Evolutionary conservation across 2,329 filamentous ascomycete species (phyloP).

Genomic region (Cercospora zeina): DNA sequence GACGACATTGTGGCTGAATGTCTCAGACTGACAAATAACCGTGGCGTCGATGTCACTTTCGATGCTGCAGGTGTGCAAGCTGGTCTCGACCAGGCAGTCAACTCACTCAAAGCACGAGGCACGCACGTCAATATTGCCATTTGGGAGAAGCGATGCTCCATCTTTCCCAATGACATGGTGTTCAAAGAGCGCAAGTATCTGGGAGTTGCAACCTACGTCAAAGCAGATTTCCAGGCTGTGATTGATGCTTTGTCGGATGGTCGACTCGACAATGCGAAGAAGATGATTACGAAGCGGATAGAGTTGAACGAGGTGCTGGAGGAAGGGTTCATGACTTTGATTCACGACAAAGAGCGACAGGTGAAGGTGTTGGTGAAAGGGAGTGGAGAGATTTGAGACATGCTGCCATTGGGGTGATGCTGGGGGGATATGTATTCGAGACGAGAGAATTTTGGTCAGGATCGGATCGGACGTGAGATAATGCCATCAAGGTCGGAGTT

Average conservation of each 20-base stretch:
- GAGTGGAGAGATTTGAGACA: constrained; percentile 28
- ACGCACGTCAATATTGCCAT: constrained; percentile 59
- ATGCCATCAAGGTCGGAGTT: constrained; percentile 11
- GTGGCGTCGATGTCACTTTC: constrained; percentile 54
- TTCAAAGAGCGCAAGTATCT: constrained; percentile 57
- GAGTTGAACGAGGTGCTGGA: constrained; percentile 50
- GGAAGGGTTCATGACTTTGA: constrained; percentile 50
- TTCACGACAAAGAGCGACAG: constrained; percentile 53
- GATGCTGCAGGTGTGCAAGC: constrained; percentile 57
- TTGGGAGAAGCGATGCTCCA: constrained; percentile 55
- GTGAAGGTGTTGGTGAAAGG: constrained; percentile 50
- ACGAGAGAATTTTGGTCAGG: neutral
- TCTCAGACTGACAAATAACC: constrained; percentile 47
- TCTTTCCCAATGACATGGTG: constrained; percentile 54
- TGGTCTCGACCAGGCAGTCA: constrained; percentile 52
- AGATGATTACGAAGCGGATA: constrained; percentile 54
- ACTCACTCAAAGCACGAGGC: constrained; percentile 52
- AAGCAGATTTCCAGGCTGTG: constrained; percentile 54
- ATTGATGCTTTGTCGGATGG: constrained; percentile 51
- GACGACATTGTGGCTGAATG: constrained; percentile 51
- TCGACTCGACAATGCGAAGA: constrained; percentile 43
- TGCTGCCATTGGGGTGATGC: neutral
- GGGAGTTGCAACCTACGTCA: constrained; percentile 54
- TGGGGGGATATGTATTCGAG: neutral
- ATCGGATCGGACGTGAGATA: neutral